Evolutionary conservation across 768 basidiomycete genomes (phyloP).

Genomic region (Rubroboletus pulcherrimus): DNA sequence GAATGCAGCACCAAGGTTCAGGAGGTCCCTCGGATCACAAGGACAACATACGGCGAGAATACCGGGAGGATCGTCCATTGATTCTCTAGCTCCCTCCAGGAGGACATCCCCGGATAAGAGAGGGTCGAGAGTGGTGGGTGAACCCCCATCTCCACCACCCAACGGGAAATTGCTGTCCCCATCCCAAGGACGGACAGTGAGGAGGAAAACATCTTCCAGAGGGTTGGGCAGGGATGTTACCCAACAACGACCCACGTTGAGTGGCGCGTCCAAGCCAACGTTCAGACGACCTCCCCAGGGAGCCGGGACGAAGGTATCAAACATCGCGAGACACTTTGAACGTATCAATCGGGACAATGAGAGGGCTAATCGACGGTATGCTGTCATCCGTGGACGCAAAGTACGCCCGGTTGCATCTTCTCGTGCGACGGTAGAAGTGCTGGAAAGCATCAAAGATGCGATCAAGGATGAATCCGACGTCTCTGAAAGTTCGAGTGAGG

Average conservation of each 20-base stretch:
- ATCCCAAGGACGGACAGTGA: constrained; percentile 34
- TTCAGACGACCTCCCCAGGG: constrained; percentile 50
- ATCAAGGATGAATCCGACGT: constrained; percentile 81
- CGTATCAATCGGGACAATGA: constrained; percentile 73
- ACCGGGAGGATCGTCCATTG: constrained; percentile 43
- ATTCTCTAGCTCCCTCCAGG: constrained; percentile 62
- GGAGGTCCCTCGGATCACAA: constrained; percentile 41
- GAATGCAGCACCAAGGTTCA: constrained; percentile 80
- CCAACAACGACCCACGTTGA: constrained; percentile 41
- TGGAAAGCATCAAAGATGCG: constrained; percentile 88
- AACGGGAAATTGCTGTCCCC: constrained; percentile 26
- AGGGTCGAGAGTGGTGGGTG: constrained; percentile 33
- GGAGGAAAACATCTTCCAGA: constrained; percentile 35
- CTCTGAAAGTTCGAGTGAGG: constrained; percentile 63
- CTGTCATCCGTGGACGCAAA: constrained; percentile 80
- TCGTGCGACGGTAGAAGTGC: constrained; percentile 81
- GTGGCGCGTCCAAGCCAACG: constrained; percentile 41
- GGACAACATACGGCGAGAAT: constrained; percentile 45
- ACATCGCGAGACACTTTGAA: constrained; percentile 89
- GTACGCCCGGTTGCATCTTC: constrained; percentile 90
- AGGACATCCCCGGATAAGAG: constrained; percentile 75
- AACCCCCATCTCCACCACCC: constrained; percentile 31
- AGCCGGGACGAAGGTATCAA: constrained; percentile 71
- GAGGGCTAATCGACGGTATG: constrained; percentile 71
- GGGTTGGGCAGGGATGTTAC: constrained; percentile 34